phyloP scores from a whole-genome alignment of 2,329 filamentous ascomycete species.

The Pseudovirgaria hyperparasitica region DNA sequence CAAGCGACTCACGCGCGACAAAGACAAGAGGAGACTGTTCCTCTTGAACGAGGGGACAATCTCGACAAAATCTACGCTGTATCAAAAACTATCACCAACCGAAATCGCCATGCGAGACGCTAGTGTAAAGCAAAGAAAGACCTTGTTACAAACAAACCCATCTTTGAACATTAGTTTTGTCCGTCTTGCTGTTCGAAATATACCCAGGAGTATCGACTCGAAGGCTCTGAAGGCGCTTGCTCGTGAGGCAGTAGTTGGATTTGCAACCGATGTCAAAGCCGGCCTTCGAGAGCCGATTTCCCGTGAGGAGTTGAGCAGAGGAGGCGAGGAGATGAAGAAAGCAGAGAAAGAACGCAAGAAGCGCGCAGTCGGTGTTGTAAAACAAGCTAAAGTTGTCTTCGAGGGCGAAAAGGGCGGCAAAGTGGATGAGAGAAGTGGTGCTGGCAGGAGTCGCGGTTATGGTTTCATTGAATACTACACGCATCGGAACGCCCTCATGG shows the following conservation, averaged over 20 bases:
- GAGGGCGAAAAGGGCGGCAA: slow-evolving; percentile 79
- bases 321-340: slow-evolving; percentile 65
- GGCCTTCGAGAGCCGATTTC: slow-evolving; percentile 66
- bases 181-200: slow-evolving; percentile 79
- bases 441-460: slow-evolving; percentile 79
- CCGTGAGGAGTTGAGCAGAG: slow-evolving; percentile 76
- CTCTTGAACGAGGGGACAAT: slow-evolving; percentile 80
- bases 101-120: slow-evolving; percentile 83
- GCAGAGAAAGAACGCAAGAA: slow-evolving; percentile 68
- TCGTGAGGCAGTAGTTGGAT: slow-evolving; percentile 83
- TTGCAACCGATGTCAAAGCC: slow-evolving; percentile 76
- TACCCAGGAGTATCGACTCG: slow-evolving; percentile 68
- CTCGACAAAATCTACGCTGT: slow-evolving; percentile 61
- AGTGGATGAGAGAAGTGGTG: slow-evolving; percentile 61
- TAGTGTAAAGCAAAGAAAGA: slow-evolving; percentile 76
- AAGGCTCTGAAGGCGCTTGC: slow-evolving; percentile 88
- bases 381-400: slow-evolving; percentile 89
- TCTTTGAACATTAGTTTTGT: slow-evolving; percentile 80
- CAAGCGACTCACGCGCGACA: slow-evolving; percentile 54
- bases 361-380: slow-evolving; percentile 77
- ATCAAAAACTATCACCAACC: slow-evolving; percentile 58
- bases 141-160: slow-evolving; percentile 82
- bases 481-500: slow-evolving; percentile 91
- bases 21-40: slow-evolving; percentile 83
- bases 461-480: slow-evolving; percentile 96